A percentile compares a stretch with the other conserved stretches of the same genome.
Evolutionary conservation across 495 filamentous ascomycete species (phyloP).

Genomic region (Staphylotrichum longicolle): DNA sequence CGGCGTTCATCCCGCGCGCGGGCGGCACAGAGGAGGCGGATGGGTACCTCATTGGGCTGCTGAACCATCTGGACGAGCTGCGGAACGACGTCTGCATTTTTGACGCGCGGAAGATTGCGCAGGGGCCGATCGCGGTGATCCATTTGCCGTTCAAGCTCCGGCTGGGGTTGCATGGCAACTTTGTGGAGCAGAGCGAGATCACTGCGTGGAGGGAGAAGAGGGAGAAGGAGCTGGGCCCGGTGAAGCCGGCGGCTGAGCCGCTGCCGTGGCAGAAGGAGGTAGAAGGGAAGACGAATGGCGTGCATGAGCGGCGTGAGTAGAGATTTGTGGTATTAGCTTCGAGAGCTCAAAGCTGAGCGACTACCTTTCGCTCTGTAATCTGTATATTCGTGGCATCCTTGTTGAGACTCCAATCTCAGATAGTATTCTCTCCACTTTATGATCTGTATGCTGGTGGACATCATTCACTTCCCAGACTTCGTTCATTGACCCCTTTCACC

Average conservation of each 20-base stretch:
- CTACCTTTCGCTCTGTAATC: too few relatives aligned
- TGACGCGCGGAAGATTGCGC: constrained; percentile 44
- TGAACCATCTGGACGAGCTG: constrained; percentile 53
- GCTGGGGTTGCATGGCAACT: constrained; percentile 49
- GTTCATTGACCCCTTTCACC: too few relatives aligned
- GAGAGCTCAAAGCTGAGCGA: too few relatives aligned
- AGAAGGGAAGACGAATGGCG: background rate
- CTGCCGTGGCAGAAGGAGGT: constrained; percentile 42
- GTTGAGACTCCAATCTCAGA: too few relatives aligned
- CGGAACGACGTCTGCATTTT: constrained; percentile 51
- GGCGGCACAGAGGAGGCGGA: constrained; percentile 48
- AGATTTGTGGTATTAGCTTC: too few relatives aligned
- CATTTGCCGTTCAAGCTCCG: constrained; percentile 45
- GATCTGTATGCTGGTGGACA: too few relatives aligned
- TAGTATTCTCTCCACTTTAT: too few relatives aligned
- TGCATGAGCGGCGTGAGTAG: too few relatives aligned
- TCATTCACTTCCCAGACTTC: too few relatives aligned
- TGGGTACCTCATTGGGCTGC: constrained; percentile 53
- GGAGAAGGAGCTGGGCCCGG: constrained; percentile 41
- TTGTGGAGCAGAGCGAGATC: constrained; percentile 45
- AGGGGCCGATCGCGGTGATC: constrained; percentile 47
- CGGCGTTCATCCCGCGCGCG: constrained; percentile 52
- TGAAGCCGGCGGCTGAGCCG: constrained; percentile 38
- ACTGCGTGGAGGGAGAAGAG: constrained; percentile 42
- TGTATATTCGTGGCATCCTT: too few relatives aligned